Evolutionary conservation across 306 rosid genomes (phyloP), one percentile per base, ranked within the genome.

Genomic region (Ochetophila trinervis): DNA sequence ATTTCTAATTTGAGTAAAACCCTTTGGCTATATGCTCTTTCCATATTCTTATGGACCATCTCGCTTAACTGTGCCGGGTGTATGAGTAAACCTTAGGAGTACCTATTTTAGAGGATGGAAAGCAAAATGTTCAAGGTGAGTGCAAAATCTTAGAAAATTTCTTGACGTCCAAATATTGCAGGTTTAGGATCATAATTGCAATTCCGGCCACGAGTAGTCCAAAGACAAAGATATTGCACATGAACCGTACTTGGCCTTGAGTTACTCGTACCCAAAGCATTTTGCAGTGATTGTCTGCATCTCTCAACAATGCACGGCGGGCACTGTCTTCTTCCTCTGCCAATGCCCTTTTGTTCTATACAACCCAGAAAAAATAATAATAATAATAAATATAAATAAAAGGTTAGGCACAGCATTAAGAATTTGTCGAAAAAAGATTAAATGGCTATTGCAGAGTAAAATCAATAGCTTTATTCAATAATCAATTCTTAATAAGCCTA

Each of bases 211-310:
- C 90, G 49, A 80, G 11, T 55, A 83, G 86, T 58, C 87, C 65
- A 48, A 69, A 79, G 14, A 86, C 73, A 12, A 91, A n/a, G n/a
- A n/a, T n/a, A n/a, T n/a, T 20, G 67, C 77, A 79, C 83, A 85
- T 16, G 63, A 86, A 76, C 52, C 95, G 77, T 20, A 92, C 91
- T 51, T 73, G 75, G 76, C 96, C 70, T 57, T 74, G 87, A 0
- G 92, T 78, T 32, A 78, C 73, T 75, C 75, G 82, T 70, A 82
- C 85, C 51, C 75, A 64, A 53, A 87, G 57, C 70, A 71, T 54
- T 66, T 89, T 87, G 27, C 80, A 62, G 57, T 85, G 77, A 79
- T 85, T 83, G 68, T 91, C 88, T 13, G 90, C 92, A 23, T 87
- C 89, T 88, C 87, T 85, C 74, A 80, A 68, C 72, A 52, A 70